These are phyloP conservation scores for Podospora bellae-mahoneyi DNA, from an alignment of 495 filamentous ascomycete genomes.

Conservation along the genomic window DNA sequence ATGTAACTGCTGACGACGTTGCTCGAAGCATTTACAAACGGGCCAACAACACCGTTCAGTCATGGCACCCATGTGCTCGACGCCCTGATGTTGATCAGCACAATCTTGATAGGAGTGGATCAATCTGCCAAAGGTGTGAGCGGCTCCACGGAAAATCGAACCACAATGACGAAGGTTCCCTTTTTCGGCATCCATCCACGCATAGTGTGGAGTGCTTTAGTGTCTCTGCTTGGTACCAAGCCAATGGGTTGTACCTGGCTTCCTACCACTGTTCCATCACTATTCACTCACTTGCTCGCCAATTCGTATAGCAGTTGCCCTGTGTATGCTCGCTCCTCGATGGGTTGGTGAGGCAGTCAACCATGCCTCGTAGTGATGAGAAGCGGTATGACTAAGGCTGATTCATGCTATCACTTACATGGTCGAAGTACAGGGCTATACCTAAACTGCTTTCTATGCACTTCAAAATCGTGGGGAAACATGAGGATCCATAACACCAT, in stretches of 20 bases:
- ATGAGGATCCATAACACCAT: background rate
- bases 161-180: constrained; percentile 6
- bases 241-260: background rate
- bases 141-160: background rate
- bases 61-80: background rate
- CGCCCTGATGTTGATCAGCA: background rate
- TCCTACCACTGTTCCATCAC: background rate
- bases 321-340: no score
- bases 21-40: background rate
- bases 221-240: background rate
- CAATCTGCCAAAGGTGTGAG: background rate
- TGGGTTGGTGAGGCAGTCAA: no score
- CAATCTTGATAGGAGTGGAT: background rate
- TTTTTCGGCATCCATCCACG: background rate
- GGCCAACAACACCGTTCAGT: background rate
- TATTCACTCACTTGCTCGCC: background rate
- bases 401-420: background rate
- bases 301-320: no score
- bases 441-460: background rate
- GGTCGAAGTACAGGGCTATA: background rate
- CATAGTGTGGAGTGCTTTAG: background rate
- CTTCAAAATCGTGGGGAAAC: background rate
- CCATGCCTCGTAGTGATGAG: no score
- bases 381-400: no score
- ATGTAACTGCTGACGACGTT: background rate